Conservation (phyloP, 805 yeast genomes). For the Lachancea quebecensis region DNA sequence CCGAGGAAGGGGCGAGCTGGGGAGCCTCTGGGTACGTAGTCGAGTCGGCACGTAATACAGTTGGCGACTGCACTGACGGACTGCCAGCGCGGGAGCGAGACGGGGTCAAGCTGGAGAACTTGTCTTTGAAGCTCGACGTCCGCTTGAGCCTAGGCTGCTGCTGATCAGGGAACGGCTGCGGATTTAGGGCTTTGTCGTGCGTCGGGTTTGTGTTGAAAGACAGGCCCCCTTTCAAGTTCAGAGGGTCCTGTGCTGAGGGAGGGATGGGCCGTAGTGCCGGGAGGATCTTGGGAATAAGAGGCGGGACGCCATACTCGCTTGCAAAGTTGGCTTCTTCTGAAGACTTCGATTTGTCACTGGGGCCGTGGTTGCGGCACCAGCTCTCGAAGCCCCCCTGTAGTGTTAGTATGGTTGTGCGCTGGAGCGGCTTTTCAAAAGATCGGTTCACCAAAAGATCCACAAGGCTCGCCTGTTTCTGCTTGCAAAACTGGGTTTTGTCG, state of each 20-base stretch:
- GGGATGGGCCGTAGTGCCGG: constrained; percentile 9
- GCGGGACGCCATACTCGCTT: constrained; percentile 2
- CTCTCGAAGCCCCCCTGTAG: constrained; percentile 22
- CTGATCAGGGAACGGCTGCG: constrained; percentile 13
- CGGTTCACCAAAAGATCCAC: constrained; percentile 20
- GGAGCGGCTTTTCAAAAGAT: constrained; percentile 27
- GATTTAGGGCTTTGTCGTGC: constrained; percentile 3
- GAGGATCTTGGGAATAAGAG: background rate
- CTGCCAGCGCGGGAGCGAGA: constrained; percentile 10
- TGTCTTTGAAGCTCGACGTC: constrained; percentile 19
- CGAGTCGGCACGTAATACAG: constrained; percentile 1
- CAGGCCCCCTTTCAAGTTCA: background rate
- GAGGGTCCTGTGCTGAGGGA: constrained; percentile 1
- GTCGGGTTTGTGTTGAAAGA: constrained; percentile 9
- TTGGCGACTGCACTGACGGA: constrained; percentile 7
- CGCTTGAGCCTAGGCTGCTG: constrained; percentile 15
- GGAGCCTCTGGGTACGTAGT: constrained; percentile 28
- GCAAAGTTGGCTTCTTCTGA: constrained; percentile 2
- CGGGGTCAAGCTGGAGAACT: constrained; percentile 12
- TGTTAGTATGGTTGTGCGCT: constrained; percentile 13
- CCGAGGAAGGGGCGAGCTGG: constrained; percentile 6
- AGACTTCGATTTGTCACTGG: constrained; percentile 3
- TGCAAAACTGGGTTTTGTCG: constrained; percentile 14
- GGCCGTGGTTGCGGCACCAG: constrained; percentile 21
- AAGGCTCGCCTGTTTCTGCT: constrained; percentile 19